Evolutionary conservation across 495 filamentous ascomycete genomes (phyloP).

Genomic region (Neurospora tetrasperma): DNA sequence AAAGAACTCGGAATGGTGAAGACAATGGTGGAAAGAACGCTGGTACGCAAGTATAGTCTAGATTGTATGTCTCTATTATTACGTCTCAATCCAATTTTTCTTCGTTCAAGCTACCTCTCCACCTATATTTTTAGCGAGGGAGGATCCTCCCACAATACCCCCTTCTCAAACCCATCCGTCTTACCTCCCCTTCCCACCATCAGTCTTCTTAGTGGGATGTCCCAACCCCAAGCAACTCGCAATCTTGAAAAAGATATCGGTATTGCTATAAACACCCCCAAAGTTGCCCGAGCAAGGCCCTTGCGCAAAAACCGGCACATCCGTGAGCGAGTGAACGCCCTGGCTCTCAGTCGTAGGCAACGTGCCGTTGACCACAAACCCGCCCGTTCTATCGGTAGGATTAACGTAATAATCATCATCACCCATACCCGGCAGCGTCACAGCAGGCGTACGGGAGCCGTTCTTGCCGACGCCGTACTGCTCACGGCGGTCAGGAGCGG

Average conservation of each 20-base stretch:
- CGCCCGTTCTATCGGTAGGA: conserved; percentile 49
- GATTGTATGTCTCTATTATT: not conserved
- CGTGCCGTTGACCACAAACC: conserved; percentile 60
- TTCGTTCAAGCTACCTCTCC: not conserved
- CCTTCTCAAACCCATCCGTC: not conserved
- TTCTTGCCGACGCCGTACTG: conserved; percentile 50
- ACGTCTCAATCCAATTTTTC: not conserved
- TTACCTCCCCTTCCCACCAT: not conserved
- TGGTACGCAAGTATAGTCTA: not conserved
- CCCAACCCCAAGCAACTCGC: conserved; percentile 56
- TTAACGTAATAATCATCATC: conserved; percentile 45
- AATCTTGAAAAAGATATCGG: conserved; percentile 65
- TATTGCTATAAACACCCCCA: conserved; percentile 55
- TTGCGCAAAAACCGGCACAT: conserved; percentile 63
- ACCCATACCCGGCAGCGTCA: conserved; percentile 22
- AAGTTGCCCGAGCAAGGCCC: conserved; percentile 65
- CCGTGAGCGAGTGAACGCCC: conserved; percentile 65
- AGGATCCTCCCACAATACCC: not conserved
- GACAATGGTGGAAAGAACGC: not conserved
- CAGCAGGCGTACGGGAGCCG: conserved; percentile 48
- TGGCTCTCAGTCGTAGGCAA: conserved; percentile 43
- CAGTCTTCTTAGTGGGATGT: conserved; percentile 16
- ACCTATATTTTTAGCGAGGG: not conserved
- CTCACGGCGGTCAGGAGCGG: conserved; percentile 58
- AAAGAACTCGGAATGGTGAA: not conserved